Evolutionary conservation across 2,329 filamentous ascomycete genomes (phyloP).

Genomic region (Aquanectria penicillioides): DNA sequence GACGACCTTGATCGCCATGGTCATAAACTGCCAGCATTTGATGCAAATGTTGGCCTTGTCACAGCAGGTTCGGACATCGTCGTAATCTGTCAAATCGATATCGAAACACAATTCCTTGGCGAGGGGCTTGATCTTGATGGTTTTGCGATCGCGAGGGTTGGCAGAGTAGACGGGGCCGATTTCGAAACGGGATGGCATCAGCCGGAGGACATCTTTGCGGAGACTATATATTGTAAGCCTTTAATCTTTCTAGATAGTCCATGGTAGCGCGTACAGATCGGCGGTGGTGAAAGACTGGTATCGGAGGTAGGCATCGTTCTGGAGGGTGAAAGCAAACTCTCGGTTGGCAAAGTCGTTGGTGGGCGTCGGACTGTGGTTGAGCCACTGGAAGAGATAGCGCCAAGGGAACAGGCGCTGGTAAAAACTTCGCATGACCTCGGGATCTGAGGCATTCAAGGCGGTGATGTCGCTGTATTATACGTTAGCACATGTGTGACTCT

Average conservation of each 20-base stretch:
- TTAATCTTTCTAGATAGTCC: no score
- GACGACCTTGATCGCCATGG: slow-evolving; percentile 95
- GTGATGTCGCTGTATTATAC: slow-evolving; percentile 43
- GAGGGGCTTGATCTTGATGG: slow-evolving; percentile 84
- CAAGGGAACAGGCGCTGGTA: slow-evolving; percentile 97
- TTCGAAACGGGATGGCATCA: slow-evolving; percentile 94
- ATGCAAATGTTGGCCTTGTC: slow-evolving; percentile 91
- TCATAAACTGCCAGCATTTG: slow-evolving; percentile 97
- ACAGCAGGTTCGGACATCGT: slow-evolving; percentile 95
- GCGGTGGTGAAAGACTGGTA: slow-evolving; percentile 77
- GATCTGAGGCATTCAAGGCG: slow-evolving; percentile 69
- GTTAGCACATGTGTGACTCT: slow-evolving; percentile 17
- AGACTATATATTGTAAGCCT: slow-evolving; percentile 61
- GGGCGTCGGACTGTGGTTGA: slow-evolving; percentile 90
- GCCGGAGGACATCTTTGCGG: slow-evolving; percentile 88
- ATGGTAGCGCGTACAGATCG: slow-evolving; percentile 60
- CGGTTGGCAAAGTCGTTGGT: slow-evolving; percentile 90
- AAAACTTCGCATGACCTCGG: slow-evolving; percentile 90
- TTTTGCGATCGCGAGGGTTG: slow-evolving; percentile 94
- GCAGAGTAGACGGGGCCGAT: slow-evolving; percentile 97
- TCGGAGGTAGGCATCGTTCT: slow-evolving; percentile 89
- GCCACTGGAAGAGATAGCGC: slow-evolving; percentile 94
- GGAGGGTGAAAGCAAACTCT: slow-evolving; percentile 96
- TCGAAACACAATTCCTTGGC: slow-evolving; percentile 97
- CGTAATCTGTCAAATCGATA: slow-evolving; percentile 99